These are phyloP conservation scores for Colletotrichum sp. DNA, from an alignment of 2,329 filamentous ascomycete genomes.

Conservation along the genomic window DNA sequence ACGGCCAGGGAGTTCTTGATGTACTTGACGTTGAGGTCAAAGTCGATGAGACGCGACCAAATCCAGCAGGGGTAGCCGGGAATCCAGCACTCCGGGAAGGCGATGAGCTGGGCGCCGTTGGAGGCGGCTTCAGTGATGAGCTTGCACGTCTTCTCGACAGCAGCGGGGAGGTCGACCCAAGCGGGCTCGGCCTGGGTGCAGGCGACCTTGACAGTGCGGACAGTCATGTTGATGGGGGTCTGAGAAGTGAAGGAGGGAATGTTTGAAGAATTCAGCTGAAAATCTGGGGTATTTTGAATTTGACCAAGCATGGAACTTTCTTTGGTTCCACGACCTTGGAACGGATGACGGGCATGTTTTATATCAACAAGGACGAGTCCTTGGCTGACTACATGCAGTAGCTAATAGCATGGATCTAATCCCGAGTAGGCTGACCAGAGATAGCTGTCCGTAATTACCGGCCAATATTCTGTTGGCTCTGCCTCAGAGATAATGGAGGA, in stretches of 20 bases:
- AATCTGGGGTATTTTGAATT: neutral
- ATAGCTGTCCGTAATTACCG: neutral
- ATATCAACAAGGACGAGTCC: neutral
- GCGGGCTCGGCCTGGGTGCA: constrained; percentile 63
- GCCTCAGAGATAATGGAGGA: neutral
- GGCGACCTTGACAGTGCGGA: constrained; percentile 38
- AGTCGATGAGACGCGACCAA: constrained; percentile 36
- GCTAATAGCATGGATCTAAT: neutral
- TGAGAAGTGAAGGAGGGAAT: neutral
- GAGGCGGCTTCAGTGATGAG: constrained; percentile 61
- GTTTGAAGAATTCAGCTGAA: neutral
- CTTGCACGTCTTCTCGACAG: constrained; percentile 60
- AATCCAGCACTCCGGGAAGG: constrained; percentile 60
- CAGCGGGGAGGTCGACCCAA: constrained; percentile 62
- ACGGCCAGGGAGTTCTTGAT: constrained; percentile 46
- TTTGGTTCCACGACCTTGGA: neutral
- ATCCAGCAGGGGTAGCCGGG: constrained; percentile 59
- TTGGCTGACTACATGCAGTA: neutral
- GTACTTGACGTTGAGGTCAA: constrained; percentile 30
- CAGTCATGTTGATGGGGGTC: neutral
- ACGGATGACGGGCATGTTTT: neutral
- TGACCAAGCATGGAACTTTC: neutral
- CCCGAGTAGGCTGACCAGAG: neutral
- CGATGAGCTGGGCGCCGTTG: constrained; percentile 58
- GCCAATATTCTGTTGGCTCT: neutral